Evolutionary conservation across 2,329 filamentous ascomycete species (phyloP), one percentile per base, ranked within the genome.

Genomic region (Fusarium scirpi): DNA sequence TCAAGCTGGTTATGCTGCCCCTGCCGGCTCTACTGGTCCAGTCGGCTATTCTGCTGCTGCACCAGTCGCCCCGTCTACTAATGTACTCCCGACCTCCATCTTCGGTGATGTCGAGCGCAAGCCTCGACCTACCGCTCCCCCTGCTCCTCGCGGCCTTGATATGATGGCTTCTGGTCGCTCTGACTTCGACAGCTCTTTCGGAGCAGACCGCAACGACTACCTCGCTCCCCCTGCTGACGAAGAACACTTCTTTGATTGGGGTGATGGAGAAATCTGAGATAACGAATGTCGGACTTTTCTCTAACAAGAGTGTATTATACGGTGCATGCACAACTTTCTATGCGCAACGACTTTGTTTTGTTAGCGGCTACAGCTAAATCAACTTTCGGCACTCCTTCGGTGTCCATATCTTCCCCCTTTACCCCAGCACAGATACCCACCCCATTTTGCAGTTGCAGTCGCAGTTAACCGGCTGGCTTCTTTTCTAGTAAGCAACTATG

Each of bases 241-340:
- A 12, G 43, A 56, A 10, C 51, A 55, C 43, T 70, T 54, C 46
- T 65, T 71, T 52, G 59, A 70, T n/a, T 64, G 58, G 22, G 70
- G 72, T 6, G 80, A 82, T 16, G 82, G 80, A 44, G 82, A 83
- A 70, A 77, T 80, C 58, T 83, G 43, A 54, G 13, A n/a, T 27
- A 11, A 11, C 4, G 4, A 20, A 40, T 34, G 27, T 38, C 20
- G 30, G 52, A 40, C 30, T 29, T 43, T 40, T 57, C 45, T 57
- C 20, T 45, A 40, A 8, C 18, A 41, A 64, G 34, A 68, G 38
- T 70, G 67, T 69, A 65, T 27, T 43, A 61, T 48, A 69, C 44
- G 20, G 43, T 22, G 18, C 29, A 52, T 18, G 10, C 41, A 47
- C 53, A 45, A 45, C 24, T n/a, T 30, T 27, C 8, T 20, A 46